A percentile compares a stretch with the other conserved stretches of the same genome.
These are phyloP conservation scores for Spirogloea muscicola DNA, from an alignment of 139 green algal species.

Conservation along the genomic window DNA sequence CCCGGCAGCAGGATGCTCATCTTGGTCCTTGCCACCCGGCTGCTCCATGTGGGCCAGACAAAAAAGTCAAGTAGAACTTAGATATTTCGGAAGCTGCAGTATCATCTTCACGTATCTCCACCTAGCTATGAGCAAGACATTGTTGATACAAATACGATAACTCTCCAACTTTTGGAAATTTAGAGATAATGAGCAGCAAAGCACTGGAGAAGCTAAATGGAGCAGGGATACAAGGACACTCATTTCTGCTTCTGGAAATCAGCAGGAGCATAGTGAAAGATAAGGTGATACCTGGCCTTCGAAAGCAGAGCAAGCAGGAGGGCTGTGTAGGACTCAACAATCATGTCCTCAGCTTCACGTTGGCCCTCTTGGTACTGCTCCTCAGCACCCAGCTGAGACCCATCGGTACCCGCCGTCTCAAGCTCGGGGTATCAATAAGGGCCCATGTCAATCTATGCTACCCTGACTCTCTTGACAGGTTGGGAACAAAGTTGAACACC, in stretches of 20 bases:
- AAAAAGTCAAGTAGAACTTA: neutral
- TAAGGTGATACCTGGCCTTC: conserved; percentile 21
- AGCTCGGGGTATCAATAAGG: too few species aligned
- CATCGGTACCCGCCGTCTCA: too few species aligned
- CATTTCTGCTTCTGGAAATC: neutral
- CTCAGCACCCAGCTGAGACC: conserved; percentile 25
- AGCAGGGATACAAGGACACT: neutral
- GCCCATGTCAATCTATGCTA: too few species aligned
- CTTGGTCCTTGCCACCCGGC: neutral
- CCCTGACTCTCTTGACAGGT: too few species aligned
- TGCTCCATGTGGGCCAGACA: conserved; percentile 1
- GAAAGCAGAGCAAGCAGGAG: conserved; percentile 35
- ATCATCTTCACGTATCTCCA: neutral
- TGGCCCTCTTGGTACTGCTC: neutral
- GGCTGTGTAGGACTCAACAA: conserved; percentile 32
- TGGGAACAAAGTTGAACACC: too few species aligned
- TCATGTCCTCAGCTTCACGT: conserved; percentile 36
- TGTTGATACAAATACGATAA: neutral
- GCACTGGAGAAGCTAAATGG: neutral
- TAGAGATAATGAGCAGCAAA: neutral
- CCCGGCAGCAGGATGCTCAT: conserved; percentile 13
- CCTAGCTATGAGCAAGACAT: neutral
- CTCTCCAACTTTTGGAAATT: neutral
- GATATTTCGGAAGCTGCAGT: neutral
- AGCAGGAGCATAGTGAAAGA: neutral